Evolutionary conservation across 371 early-diverging fungal species (phyloP).

Genomic region (Rhizopus sp.): DNA sequence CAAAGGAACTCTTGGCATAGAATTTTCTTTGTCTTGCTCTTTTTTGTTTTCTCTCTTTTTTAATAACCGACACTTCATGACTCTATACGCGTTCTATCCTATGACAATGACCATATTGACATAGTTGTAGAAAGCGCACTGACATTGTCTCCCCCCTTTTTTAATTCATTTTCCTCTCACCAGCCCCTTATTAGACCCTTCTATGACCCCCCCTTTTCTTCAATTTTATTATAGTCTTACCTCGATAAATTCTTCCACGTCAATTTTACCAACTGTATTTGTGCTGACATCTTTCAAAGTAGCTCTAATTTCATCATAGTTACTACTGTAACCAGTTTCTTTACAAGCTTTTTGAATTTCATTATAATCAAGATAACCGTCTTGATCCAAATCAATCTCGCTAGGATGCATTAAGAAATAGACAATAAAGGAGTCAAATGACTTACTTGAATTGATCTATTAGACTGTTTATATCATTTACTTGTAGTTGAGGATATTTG

Average conservation of each 20-base stretch:
- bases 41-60: not conserved
- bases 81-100: too few species aligned
- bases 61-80: not conserved
- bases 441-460: constrained; percentile 67
- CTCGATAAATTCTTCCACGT: constrained; percentile 85
- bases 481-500: constrained; percentile 63
- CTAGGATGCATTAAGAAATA: constrained; percentile 31
- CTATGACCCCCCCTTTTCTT: not conserved
- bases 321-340: constrained; percentile 67
- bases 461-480: constrained; percentile 61
- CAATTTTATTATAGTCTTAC: constrained; percentile 35
- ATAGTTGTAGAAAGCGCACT: too few species aligned
- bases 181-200: not conserved
- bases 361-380: constrained; percentile 75
- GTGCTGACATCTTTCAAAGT: constrained; percentile 73
- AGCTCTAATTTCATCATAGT: constrained; percentile 78
- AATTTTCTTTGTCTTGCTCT: not conserved
- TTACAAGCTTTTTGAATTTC: constrained; percentile 73
- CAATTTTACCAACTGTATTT: constrained; percentile 74
- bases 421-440: not conserved
- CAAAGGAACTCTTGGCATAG: not conserved
- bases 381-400: constrained; percentile 71
- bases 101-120: too few species aligned
- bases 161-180: not conserved
- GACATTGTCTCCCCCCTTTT: not conserved